phyloP scores from a whole-genome alignment of 768 basidiomycete species.

The Leccinum olivaceopallidum region DNA sequence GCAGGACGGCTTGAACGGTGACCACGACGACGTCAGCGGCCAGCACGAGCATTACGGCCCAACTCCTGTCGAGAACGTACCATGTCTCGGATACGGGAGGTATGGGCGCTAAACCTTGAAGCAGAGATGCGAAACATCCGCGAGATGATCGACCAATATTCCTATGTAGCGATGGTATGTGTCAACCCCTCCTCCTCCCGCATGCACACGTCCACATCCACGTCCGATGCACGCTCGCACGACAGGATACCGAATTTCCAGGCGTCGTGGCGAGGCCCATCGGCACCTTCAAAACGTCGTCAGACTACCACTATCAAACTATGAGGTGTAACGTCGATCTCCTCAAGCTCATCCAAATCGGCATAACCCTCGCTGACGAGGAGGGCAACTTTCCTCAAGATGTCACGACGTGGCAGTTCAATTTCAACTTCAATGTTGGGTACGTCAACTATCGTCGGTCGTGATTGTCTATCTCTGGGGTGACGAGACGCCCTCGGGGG shows the following conservation, averaged over 20 bases:
- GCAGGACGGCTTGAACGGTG: constrained; percentile 9
- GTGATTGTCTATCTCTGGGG: neutral
- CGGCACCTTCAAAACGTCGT: constrained; percentile 92
- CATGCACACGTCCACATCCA: constrained; percentile 2
- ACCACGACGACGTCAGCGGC: constrained; percentile 24
- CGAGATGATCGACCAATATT: constrained; percentile 84
- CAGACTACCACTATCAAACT: constrained; percentile 99
- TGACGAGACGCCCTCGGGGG: neutral
- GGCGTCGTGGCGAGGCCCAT: constrained; percentile 98
- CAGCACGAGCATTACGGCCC: constrained; percentile 2
- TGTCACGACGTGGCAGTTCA: constrained; percentile 98
- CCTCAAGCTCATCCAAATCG: constrained; percentile 96
- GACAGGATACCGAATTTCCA: constrained; percentile 97
- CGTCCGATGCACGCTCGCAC: constrained; percentile 2
- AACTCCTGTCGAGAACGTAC: constrained; percentile 6
- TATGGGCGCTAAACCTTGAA: constrained; percentile 94
- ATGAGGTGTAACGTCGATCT: constrained; percentile 99
- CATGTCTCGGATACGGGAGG: constrained; percentile 89
- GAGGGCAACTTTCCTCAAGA: constrained; percentile 91
- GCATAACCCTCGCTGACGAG: constrained; percentile 92
- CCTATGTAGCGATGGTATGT: constrained; percentile 91
- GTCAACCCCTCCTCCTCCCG: constrained; percentile 24
- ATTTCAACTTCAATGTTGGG: constrained; percentile 92
- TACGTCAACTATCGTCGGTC: constrained; percentile 40
- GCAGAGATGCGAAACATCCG: constrained; percentile 89